A percentile compares a stretch with the other conserved stretches of the same genome.
Evolutionary conservation across 305 asterid genomes (phyloP).

Genomic region (Ilex paraguariensis): DNA sequence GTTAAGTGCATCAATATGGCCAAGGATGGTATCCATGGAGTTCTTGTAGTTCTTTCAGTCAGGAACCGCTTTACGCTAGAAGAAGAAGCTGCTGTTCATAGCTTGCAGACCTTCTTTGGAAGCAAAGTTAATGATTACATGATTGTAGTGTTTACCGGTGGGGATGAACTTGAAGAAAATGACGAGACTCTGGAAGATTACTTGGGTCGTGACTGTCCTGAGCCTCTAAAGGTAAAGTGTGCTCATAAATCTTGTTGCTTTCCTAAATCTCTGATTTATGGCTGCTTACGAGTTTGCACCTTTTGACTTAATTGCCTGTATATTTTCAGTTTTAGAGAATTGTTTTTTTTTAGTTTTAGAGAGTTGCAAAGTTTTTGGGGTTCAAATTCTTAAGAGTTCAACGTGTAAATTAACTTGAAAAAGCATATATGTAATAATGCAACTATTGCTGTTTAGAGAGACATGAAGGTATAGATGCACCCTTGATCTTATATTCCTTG

Average conservation of each 20-base stretch:
- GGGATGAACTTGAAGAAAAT: constrained; percentile 54
- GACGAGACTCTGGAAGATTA: constrained; percentile 46
- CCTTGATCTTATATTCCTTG: no score
- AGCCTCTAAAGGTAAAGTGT: no score
- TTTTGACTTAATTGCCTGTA: neutral
- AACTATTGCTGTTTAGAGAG: no score
- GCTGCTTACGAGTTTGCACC: neutral
- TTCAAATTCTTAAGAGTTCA: no score
- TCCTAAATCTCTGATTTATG: neutral
- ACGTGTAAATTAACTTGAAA: no score
- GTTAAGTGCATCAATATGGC: constrained; percentile 69
- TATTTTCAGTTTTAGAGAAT: no score
- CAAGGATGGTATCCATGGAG: constrained; percentile 77
- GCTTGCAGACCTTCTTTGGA: constrained; percentile 57
- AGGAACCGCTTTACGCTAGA: constrained; percentile 55
- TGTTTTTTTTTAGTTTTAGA: no score
- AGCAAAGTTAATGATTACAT: constrained; percentile 46
- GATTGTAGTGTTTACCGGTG: constrained; percentile 63
- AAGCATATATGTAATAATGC: no score
- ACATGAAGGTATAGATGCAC: no score
- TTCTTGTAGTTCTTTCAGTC: constrained; percentile 60
- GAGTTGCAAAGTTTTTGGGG: no score
- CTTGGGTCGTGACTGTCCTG: no score
- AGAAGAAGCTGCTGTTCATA: constrained; percentile 52
- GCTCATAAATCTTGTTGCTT: no score